These are phyloP conservation scores for Annulohypoxylon stygium DNA, from an alignment of 495 filamentous ascomycete genomes.

Conservation along the genomic window DNA sequence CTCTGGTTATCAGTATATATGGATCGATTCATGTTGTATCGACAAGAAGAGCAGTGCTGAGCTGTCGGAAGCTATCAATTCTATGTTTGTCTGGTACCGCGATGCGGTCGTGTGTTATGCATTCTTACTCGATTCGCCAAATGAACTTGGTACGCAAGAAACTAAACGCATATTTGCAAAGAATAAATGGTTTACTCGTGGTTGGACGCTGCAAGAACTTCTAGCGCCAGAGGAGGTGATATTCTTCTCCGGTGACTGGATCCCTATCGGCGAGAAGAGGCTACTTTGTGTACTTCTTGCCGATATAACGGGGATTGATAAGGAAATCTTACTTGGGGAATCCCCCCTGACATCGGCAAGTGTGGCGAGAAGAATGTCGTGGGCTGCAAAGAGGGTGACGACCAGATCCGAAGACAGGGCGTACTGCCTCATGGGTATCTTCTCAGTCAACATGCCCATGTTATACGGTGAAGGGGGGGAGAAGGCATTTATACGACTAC, in stretches of 20 bases:
- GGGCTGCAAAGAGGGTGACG: slow-evolving; percentile 38
- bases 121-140: neutral
- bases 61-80: slow-evolving; percentile 51
- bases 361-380: slow-evolving; percentile 36
- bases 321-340: slow-evolving; percentile 7
- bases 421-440: slow-evolving; percentile 49
- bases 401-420: slow-evolving; percentile 45
- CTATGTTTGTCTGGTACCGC: slow-evolving; percentile 52
- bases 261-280: slow-evolving; percentile 6
- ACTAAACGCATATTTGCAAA: neutral
- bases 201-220: slow-evolving; percentile 9
- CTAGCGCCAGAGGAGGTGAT: slow-evolving; percentile 1
- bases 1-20: slow-evolving; percentile 17
- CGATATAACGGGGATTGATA: neutral
- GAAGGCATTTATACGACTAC: slow-evolving; percentile 47
- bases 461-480: slow-evolving; percentile 47
- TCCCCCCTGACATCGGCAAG: slow-evolving; percentile 1
- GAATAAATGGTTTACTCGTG: neutral
- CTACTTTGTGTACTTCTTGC: neutral
- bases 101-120: slow-evolving; percentile 17
- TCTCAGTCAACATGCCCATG: slow-evolving; percentile 48
- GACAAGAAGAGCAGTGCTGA: slow-evolving; percentile 51
- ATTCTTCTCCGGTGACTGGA: slow-evolving; percentile 17
- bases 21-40: slow-evolving; percentile 47
- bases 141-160: neutral